A percentile compares a stretch with the other conserved stretches of the same genome.
Conservation (phyloP, 169 alveolate genomes). For the Neospora caninum region DNA sequence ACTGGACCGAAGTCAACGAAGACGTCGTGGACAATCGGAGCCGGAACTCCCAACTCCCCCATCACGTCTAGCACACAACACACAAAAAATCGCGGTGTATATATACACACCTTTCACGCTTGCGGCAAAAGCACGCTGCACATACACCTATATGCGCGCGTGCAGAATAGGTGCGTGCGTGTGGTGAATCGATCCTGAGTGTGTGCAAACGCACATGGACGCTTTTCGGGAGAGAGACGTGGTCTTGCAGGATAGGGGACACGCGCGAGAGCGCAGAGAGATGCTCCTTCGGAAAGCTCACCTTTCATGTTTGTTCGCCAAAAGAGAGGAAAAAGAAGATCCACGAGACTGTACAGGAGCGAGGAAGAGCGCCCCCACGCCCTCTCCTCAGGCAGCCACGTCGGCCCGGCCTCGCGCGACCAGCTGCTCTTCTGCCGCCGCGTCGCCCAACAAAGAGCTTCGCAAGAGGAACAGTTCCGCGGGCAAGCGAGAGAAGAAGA, state of each 20-base stretch:
- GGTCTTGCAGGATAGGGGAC: no score
- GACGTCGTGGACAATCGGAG: conserved; percentile 54
- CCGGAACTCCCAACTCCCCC: conserved; percentile 59
- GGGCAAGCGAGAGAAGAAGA: neutral
- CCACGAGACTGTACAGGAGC: conserved; percentile 30
- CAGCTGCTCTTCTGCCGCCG: neutral
- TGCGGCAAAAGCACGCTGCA: neutral
- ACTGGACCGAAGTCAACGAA: conserved; percentile 66
- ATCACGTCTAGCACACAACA: conserved; percentile 46
- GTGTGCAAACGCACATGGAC: no score
- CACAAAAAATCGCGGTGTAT: neutral
- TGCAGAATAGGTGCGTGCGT: neutral
- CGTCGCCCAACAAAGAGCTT: neutral
- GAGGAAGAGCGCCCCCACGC: conserved; percentile 15
- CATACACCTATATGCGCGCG: neutral
- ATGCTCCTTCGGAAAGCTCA: neutral
- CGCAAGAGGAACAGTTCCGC: neutral
- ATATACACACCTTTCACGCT: neutral
- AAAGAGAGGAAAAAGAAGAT: conserved; percentile 41
- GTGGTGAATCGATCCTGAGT: no score
- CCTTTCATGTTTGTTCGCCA: conserved; percentile 63
- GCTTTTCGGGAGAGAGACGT: no score
- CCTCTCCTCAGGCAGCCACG: conserved; percentile 2
- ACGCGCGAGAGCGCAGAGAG: no score
- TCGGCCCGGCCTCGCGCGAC: neutral